Base-by-base conservation (phyloP, 1,284 basidiomycete genomes). In the Sanguinoderma infundibulare region DNA sequence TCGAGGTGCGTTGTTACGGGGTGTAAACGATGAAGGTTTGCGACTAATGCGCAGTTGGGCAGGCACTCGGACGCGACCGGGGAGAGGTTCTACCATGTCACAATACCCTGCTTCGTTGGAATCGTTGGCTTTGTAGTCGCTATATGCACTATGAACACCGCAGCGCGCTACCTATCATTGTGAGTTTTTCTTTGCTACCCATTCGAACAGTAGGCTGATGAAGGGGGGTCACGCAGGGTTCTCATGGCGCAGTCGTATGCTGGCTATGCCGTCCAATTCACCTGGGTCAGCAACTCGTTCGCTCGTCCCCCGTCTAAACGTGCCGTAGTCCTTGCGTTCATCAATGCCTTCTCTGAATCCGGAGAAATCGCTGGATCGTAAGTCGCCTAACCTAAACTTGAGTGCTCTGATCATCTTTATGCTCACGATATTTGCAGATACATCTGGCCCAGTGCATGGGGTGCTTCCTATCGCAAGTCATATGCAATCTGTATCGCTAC, bases 41-140 rank as follows among this genome's bases (percentile, higher is more conserved):
- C 6, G 3, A 17, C 24, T 28, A 26, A 26, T 15, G 9, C 28
- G 17, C 3, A n/a, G 7, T 38, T 52, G 10, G 51, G 0, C 59
- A 89, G 88, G 62, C 90, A 91, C 75, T 92, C 93, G 3, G 93
- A 95, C 74, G 79, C 80, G 63, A 77, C 70, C 12, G 83, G 81
- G 10, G 89, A 91, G 65, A 84, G 90, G 47, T 90, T 86, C 74
- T 84, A 79, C 71, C 89, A 93, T 67, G 84, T 87, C 57, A 67
- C 76, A 0, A 72, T 75, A 22, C 83, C 89, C 1, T 76, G 89
- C 22, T 67, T 79, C 40, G 63, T 87, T n/a, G 89, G 89, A 15
- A 85, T 90, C 39, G 52, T 89, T n/a, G 92, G 91, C 1, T 93
- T 93, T 72, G 70, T 89, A 35, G 86, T 95, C 53, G 87, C 92